Conservation (phyloP, 768 basidiomycete species). For the Auricularia cornea region DNA sequence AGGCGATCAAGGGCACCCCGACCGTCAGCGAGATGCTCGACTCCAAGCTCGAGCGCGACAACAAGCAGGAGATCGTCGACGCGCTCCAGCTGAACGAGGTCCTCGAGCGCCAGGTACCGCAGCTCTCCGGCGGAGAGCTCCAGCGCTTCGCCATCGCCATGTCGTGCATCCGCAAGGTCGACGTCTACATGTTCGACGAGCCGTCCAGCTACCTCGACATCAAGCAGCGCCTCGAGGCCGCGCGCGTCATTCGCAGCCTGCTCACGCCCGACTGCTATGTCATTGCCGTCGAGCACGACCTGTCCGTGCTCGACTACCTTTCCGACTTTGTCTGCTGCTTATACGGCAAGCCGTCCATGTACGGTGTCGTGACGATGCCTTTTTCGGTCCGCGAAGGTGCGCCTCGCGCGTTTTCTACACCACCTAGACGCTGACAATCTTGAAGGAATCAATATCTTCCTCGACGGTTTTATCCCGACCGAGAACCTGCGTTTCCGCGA, state of each 20-base stretch:
- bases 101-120: constrained; percentile 71
- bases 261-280: constrained; percentile 82
- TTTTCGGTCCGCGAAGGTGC: constrained; percentile 93
- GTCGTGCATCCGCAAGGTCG: constrained; percentile 89
- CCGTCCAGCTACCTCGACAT: constrained; percentile 98
- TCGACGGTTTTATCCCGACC: constrained; percentile 97
- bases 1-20: constrained; percentile 84
- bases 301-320: constrained; percentile 95
- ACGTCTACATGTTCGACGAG: constrained; percentile 99
- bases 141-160: constrained; percentile 98
- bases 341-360: constrained; percentile 95
- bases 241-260: constrained; percentile 86
- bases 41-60: constrained; percentile 79
- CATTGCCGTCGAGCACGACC: constrained; percentile 96
- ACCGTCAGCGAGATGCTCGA: constrained; percentile 89
- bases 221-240: constrained; percentile 89
- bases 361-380: constrained; percentile 98
- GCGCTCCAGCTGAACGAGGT: constrained; percentile 85
- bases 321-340: constrained; percentile 98
- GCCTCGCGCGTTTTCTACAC: constrained; percentile 11
- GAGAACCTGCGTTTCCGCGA: constrained; percentile 98
- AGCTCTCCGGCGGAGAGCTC: constrained; percentile 93
- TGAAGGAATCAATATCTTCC: constrained; percentile 96
- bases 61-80: constrained; percentile 78
- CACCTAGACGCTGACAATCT: constrained; percentile 1